phyloP scores from a whole-genome alignment of 345 rosid genomes.

The Angophora floribunda region DNA sequence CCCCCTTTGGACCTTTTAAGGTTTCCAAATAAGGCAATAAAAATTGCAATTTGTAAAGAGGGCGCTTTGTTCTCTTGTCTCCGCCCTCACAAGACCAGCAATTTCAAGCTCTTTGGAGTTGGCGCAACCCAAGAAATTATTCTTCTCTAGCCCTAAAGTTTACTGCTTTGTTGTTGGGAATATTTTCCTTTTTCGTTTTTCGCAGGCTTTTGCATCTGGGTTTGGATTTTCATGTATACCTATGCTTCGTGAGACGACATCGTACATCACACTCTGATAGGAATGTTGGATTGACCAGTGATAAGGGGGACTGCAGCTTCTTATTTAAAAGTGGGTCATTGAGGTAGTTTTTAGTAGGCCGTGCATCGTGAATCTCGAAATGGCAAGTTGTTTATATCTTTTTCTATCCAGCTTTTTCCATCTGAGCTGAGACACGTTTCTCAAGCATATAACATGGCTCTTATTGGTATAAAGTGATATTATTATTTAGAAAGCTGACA shows the following conservation, averaged over 20 bases:
- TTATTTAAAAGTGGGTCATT: background rate
- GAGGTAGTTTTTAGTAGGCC: fast-evolving
- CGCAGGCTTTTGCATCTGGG: background rate
- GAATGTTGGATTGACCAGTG: background rate
- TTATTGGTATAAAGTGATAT: background rate
- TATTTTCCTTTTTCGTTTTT: background rate
- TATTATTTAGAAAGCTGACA: background rate
- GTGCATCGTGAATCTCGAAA: background rate
- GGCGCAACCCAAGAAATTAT: background rate
- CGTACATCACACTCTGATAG: fast-evolving
- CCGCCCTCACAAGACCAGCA: background rate
- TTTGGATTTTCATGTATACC: background rate
- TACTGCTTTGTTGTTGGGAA: background rate
- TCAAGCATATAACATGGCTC: background rate
- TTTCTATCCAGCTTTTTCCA: background rate
- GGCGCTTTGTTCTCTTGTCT: background rate
- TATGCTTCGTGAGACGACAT: background rate
- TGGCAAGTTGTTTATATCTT: background rate
- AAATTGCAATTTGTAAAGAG: background rate
- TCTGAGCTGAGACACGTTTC: background rate
- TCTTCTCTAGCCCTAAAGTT: background rate
- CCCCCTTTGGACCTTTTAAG: background rate
- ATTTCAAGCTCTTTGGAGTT: background rate
- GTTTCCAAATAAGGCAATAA: background rate
- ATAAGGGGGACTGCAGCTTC: background rate